Evolutionary conservation across 352 stramenopile genomes (phyloP).

Genomic region (Thraustotheca clavata): DNA sequence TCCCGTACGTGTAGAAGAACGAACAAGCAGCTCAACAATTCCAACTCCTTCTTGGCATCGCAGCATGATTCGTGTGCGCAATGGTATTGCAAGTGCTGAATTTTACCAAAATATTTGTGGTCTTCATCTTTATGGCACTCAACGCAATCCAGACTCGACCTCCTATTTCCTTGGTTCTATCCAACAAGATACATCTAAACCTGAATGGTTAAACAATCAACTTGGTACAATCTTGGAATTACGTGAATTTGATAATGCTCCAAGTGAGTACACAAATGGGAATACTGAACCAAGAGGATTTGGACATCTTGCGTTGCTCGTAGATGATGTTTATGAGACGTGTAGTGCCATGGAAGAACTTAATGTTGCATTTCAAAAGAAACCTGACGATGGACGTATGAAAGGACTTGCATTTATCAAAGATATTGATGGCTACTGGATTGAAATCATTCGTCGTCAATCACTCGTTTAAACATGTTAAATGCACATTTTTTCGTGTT

Average conservation of each 20-base stretch:
- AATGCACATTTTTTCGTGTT: too few species aligned
- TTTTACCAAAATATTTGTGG: conserved; percentile 20
- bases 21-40: neutral
- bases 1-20: conserved; percentile 2
- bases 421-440: conserved; percentile 25
- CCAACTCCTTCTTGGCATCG: conserved; percentile 9
- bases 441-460: conserved; percentile 17
- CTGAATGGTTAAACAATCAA: neutral
- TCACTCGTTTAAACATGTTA: neutral
- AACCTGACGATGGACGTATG: conserved; percentile 58
- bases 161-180: conserved; percentile 21
- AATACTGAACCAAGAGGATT: conserved; percentile 84
- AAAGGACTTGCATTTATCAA: conserved; percentile 28
- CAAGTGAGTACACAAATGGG: conserved; percentile 45
- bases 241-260: conserved; percentile 5
- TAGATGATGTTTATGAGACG: conserved; percentile 75
- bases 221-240: conserved; percentile 14
- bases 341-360: conserved; percentile 51
- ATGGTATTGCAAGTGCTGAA: conserved; percentile 11
- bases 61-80: conserved; percentile 17
- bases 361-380: conserved; percentile 85
- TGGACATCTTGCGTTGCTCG: conserved; percentile 79
- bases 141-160: conserved; percentile 17
- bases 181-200: neutral
- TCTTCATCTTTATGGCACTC: conserved; percentile 11